These are phyloP conservation scores for Apiotrichum laibachii DNA, from an alignment of 1,284 basidiomycete species.

Conservation along the genomic window DNA sequence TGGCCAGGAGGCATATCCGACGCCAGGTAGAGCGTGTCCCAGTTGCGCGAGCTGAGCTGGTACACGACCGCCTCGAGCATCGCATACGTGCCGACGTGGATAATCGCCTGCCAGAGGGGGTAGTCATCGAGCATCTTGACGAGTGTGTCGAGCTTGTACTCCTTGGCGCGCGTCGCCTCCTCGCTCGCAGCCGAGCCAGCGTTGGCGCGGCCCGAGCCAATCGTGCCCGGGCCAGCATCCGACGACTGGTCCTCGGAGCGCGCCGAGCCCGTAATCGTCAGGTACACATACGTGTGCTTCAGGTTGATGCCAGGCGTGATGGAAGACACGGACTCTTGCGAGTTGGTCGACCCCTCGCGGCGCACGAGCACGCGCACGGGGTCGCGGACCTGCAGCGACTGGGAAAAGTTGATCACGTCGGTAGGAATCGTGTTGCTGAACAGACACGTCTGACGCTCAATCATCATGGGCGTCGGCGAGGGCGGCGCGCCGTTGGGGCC, in stretches of 20 bases:
- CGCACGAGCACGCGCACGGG: constrained; percentile 93
- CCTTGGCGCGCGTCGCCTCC: constrained; percentile 81
- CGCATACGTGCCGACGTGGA: constrained; percentile 82
- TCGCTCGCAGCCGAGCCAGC: constrained; percentile 58
- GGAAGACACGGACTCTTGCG: constrained; percentile 53
- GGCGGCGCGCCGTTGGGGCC: constrained; percentile 15
- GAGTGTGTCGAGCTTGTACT: constrained; percentile 96
- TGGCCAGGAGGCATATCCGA: constrained; percentile 70
- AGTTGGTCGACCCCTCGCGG: constrained; percentile 69
- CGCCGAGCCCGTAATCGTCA: constrained; percentile 80
- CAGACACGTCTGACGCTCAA: constrained; percentile 88
- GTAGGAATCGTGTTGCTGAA: constrained; percentile 66
- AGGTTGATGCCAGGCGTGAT: constrained; percentile 62
- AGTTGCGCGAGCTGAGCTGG: constrained; percentile 77
- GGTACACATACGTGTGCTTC: constrained; percentile 87
- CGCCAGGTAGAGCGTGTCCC: constrained; percentile 73
- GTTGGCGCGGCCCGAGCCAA: constrained; percentile 70
- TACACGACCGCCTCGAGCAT: constrained; percentile 82
- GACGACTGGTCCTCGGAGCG: constrained; percentile 62
- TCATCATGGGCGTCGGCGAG: constrained; percentile 22
- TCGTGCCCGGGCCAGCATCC: constrained; percentile 73
- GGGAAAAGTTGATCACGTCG: constrained; percentile 56
- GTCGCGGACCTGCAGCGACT: constrained; percentile 70
- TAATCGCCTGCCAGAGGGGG: constrained; percentile 67
- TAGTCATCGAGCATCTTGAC: constrained; percentile 87